These are phyloP conservation scores for Pisolithus marmoratus DNA, from an alignment of 768 basidiomycete genomes.

Conservation along the genomic window DNA sequence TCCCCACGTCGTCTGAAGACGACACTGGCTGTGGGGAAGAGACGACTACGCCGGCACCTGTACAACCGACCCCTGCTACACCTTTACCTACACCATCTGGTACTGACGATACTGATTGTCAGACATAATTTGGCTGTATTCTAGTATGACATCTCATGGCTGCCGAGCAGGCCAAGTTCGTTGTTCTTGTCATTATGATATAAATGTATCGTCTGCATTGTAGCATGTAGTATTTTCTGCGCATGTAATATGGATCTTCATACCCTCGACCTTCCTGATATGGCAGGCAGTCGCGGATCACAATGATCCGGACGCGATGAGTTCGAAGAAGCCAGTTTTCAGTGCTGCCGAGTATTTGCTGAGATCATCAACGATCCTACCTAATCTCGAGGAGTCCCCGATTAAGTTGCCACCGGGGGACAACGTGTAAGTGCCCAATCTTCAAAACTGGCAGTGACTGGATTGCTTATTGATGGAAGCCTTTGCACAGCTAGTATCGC, in stretches of 20 bases:
- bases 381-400: too few relatives aligned
- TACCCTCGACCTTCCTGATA: constrained; percentile 9
- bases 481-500: background rate
- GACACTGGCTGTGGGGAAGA: background rate
- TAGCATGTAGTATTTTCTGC: background rate
- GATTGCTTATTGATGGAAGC: background rate
- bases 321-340: constrained; percentile 5
- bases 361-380: too few relatives aligned
- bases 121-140: background rate
- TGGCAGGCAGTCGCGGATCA: background rate
- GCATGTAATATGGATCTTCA: background rate
- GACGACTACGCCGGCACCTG: background rate
- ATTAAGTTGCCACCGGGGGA: background rate
- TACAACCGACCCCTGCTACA: background rate
- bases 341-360: too few relatives aligned
- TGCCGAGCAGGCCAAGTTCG: too few relatives aligned
- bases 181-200: too few relatives aligned
- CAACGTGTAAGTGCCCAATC: background rate
- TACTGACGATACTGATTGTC: background rate
- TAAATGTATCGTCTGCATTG: background rate
- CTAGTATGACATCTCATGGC: too few relatives aligned
- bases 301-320: too few relatives aligned
- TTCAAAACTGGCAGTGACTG: background rate
- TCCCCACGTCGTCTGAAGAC: background rate
- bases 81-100: background rate